Conservation (phyloP, 2,329 filamentous ascomycete species). For the Diaporthe ilicicola region DNA sequence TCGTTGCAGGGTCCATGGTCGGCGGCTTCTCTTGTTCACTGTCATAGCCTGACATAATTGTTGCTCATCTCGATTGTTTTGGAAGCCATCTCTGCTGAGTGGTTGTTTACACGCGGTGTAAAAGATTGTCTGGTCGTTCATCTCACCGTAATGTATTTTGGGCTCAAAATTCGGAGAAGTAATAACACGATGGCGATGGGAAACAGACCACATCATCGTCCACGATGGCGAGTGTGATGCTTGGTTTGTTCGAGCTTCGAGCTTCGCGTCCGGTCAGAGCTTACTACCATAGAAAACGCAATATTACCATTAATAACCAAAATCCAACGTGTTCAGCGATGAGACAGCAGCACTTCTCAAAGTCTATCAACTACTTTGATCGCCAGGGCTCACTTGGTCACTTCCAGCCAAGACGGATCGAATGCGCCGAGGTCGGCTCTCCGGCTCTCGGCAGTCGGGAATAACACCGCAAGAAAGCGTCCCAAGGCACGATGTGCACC, state of each 20-base stretch:
- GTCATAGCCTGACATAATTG: constrained; percentile 24
- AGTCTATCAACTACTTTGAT: background rate
- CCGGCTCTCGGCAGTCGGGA: constrained; percentile 22
- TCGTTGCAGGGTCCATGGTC: background rate
- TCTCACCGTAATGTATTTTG: constrained; percentile 27
- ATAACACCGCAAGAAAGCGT: background rate
- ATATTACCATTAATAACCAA: background rate
- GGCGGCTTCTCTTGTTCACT: constrained; percentile 21
- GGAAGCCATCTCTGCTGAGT: constrained; percentile 30
- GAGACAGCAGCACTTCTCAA: background rate
- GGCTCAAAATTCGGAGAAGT: background rate
- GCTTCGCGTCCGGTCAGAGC: background rate
- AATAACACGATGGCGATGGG: background rate
- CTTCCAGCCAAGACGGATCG: background rate
- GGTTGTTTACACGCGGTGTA: constrained; percentile 25
- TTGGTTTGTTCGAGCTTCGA: background rate
- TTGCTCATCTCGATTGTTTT: constrained; percentile 31
- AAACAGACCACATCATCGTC: constrained; percentile 1
- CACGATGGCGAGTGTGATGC: background rate
- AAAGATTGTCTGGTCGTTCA: constrained; percentile 23
- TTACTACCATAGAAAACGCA: background rate
- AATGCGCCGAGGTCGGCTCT: constrained; percentile 27
- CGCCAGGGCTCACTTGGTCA: background rate
- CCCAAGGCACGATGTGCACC: background rate
- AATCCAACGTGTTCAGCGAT: too few relatives aligned